phyloP scores from a whole-genome alignment of 768 basidiomycete genomes.

The Pholiota molesta region DNA sequence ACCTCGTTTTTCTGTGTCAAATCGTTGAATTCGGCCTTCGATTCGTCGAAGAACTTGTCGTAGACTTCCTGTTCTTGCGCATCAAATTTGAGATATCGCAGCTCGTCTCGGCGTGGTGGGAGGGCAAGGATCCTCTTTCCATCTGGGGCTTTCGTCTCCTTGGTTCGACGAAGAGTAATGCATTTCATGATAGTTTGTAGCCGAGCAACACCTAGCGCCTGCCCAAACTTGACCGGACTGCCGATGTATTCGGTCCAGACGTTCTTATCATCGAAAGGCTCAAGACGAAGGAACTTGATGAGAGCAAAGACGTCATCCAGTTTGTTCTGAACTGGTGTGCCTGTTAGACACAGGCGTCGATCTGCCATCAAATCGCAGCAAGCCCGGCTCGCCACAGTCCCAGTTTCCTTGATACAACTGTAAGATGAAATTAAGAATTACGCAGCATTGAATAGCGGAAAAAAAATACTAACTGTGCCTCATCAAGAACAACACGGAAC shows the following conservation, averaged over 20 bases:
- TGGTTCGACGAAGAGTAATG: slow-evolving; percentile 95
- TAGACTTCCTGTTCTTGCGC: slow-evolving; percentile 84
- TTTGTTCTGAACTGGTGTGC: slow-evolving; percentile 99
- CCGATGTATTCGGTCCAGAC: slow-evolving; percentile 94
- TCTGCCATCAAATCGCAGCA: slow-evolving; percentile 95
- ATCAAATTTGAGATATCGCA: slow-evolving; percentile 85
- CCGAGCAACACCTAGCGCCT: slow-evolving; percentile 87
- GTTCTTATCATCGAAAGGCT: slow-evolving; percentile 92
- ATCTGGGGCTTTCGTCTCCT: slow-evolving; percentile 80
- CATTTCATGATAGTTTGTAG: slow-evolving; percentile 97
- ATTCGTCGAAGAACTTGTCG: slow-evolving; percentile 85
- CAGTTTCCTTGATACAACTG: slow-evolving; percentile 96
- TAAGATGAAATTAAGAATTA: slow-evolving; percentile 6
- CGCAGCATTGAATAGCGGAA: neutral
- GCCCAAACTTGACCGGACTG: slow-evolving; percentile 89
- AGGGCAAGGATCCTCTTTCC: slow-evolving; percentile 86
- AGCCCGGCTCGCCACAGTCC: slow-evolving; percentile 92
- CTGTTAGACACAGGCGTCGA: slow-evolving; percentile 92
- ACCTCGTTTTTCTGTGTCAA: slow-evolving; percentile 88
- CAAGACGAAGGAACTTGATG: slow-evolving; percentile 91
- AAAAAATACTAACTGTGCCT: slow-evolving; percentile 84
- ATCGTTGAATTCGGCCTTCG: slow-evolving; percentile 90
- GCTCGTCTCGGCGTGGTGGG: slow-evolving; percentile 88
- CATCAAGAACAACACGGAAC: slow-evolving; percentile 93
- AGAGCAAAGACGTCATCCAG: slow-evolving; percentile 97